Conservation (phyloP, 306 rosid genomes). For the Quercus suber region DNA sequence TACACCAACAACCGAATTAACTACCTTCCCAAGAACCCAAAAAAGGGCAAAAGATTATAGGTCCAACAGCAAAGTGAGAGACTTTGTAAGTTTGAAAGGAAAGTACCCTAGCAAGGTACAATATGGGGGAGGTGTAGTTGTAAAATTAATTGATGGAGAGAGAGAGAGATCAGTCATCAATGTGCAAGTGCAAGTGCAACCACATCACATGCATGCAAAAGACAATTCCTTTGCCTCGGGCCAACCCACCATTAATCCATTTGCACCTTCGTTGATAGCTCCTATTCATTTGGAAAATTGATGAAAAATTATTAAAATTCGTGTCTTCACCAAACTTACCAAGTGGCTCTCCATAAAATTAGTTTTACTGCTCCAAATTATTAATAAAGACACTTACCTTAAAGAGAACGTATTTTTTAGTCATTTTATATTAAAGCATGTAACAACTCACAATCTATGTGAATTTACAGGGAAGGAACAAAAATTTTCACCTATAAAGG, state of each 20-base stretch:
- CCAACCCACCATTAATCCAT: neutral
- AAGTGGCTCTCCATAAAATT: neutral
- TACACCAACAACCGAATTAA: conserved; percentile 40
- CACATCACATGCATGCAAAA: neutral
- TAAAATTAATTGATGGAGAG: neutral
- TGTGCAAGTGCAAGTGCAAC: neutral
- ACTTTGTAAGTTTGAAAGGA: neutral
- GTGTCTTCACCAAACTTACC: neutral
- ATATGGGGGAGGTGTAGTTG: neutral
- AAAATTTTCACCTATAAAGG: too few relatives aligned
- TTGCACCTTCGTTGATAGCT: neutral
- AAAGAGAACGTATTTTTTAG: too few relatives aligned
- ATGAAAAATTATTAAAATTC: neutral
- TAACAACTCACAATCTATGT: too few relatives aligned
- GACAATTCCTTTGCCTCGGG: neutral
- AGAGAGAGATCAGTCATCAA: neutral
- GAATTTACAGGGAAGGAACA: too few relatives aligned
- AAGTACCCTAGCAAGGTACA: neutral
- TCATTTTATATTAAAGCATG: too few relatives aligned
- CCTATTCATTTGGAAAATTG: neutral
- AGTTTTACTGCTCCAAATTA: neutral
- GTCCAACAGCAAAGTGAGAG: neutral
- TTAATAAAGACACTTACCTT: neutral
- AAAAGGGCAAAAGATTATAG: conserved; percentile 23
- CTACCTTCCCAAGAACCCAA: conserved; percentile 14